Conservation (phyloP, 1,139 yeast genomes). For the Scheffersomyces insectosa region DNA sequence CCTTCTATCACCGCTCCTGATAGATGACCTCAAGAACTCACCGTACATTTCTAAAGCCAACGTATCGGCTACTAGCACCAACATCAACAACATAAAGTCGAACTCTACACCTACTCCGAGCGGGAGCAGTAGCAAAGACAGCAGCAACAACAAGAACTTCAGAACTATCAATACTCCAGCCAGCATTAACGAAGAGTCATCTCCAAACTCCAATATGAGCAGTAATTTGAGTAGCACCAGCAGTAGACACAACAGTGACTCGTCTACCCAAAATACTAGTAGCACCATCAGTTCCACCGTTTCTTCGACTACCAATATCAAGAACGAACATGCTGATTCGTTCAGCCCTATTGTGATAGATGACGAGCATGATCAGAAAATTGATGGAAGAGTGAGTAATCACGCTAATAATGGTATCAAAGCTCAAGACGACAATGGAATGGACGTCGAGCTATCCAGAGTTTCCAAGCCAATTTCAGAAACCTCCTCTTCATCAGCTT, state of each 20-base stretch:
- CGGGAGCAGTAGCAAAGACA: not conserved
- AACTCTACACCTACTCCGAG: not conserved
- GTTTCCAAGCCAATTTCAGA: conserved; percentile 5
- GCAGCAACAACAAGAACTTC: conserved; percentile 1
- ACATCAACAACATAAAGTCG: not conserved
- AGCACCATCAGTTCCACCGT: conserved; percentile 2
- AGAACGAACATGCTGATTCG: not conserved
- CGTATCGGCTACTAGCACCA: not conserved
- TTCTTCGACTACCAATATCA: conserved; percentile 2
- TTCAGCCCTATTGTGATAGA: not conserved
- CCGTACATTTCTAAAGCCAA: conserved; percentile 6
- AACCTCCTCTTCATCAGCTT: not conserved
- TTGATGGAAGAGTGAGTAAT: not conserved
- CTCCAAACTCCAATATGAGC: conserved; percentile 9
- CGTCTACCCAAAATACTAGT: conserved; percentile 4
- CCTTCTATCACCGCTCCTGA: conserved; percentile 42
- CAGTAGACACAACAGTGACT: conserved; percentile 2
- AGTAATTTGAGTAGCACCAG: not conserved
- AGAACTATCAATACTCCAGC: conserved; percentile 20
- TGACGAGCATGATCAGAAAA: not conserved
- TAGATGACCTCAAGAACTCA: conserved; percentile 33
- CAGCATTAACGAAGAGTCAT: conserved; percentile 30
- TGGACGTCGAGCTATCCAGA: conserved; percentile 2
- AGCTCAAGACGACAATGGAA: not conserved
- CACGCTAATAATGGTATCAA: not conserved